A percentile compares a stretch with the other conserved stretches of the same genome.
Evolutionary conservation across 768 basidiomycete species (phyloP).

Genomic region (Termitomyces sp.): DNA sequence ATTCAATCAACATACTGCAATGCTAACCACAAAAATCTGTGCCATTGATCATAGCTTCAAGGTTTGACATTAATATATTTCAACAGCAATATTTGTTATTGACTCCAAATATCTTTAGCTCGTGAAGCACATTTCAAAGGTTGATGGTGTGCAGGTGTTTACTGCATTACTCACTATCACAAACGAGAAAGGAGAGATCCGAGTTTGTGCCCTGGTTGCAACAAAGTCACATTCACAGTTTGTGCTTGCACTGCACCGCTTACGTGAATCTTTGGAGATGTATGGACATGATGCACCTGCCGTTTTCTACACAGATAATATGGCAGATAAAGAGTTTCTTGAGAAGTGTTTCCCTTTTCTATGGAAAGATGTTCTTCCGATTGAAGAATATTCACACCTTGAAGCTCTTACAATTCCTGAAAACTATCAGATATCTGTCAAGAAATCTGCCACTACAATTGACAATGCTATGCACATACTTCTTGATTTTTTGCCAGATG

Average conservation of each 20-base stretch:
- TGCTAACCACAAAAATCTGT: neutral
- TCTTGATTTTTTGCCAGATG: slow-evolving; percentile 15
- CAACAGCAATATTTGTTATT: neutral
- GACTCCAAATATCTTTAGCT: slow-evolving; percentile 12
- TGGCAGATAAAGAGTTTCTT: slow-evolving; percentile 19
- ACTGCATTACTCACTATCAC: slow-evolving; percentile 19
- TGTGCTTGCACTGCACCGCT: slow-evolving; percentile 17
- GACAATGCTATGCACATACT: slow-evolving; percentile 17
- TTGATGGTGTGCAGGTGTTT: slow-evolving; percentile 22
- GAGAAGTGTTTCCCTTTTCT: slow-evolving; percentile 14
- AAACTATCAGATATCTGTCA: slow-evolving; percentile 10
- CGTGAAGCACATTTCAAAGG: slow-evolving; percentile 20
- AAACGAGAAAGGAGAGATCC: slow-evolving; percentile 23
- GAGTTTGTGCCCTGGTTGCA: slow-evolving; percentile 17
- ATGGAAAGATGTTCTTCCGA: slow-evolving; percentile 8
- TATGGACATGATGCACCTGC: slow-evolving; percentile 23
- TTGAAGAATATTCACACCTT: slow-evolving; percentile 18
- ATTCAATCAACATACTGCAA: neutral
- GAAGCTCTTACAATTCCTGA: slow-evolving; percentile 13
- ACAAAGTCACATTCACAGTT: slow-evolving; percentile 29
- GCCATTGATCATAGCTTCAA: slow-evolving; percentile 16
- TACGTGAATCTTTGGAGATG: slow-evolving; percentile 18
- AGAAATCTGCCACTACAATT: neutral
- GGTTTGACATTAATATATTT: slow-evolving; percentile 6
- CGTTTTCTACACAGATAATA: slow-evolving; percentile 26